phyloP scores from a whole-genome alignment of 208 protist species.

The Dictyostelium gargantuum region DNA sequence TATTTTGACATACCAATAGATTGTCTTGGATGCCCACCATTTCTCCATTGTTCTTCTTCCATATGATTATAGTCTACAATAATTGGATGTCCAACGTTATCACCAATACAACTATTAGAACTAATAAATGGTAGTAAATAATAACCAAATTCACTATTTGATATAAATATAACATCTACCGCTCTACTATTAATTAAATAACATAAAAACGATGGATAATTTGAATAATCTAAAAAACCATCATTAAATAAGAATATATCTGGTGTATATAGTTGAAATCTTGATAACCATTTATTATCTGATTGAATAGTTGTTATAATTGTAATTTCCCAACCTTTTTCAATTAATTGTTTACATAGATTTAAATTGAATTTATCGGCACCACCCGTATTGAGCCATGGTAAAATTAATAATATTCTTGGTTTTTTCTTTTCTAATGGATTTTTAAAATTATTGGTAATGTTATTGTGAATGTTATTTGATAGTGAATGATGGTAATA shows the following conservation, averaged over 20 bases:
- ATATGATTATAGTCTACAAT: constrained; percentile 46
- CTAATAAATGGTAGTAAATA: constrained; percentile 8
- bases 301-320: constrained; percentile 13
- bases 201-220: constrained; percentile 14
- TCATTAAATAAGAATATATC: constrained; percentile 42
- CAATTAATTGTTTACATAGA: constrained; percentile 30
- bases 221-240: neutral
- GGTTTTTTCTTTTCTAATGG: neutral
- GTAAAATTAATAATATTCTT: constrained; percentile 38
- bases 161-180: constrained; percentile 11
- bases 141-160: constrained; percentile 50
- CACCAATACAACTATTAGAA: neutral
- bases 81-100: neutral
- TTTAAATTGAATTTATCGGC: constrained; percentile 63
- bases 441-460: neutral
- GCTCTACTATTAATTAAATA: constrained; percentile 21
- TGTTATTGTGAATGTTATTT: neutral
- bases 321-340: constrained; percentile 42
- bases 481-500: neutral
- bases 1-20: neutral
- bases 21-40: constrained; percentile 42
- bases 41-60: constrained; percentile 52
- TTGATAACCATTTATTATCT: constrained; percentile 22
- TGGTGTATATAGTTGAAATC: constrained; percentile 10
- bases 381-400: constrained; percentile 61